Conservation (phyloP, 116 monocot species). For the Posidonia oceanica region DNA sequence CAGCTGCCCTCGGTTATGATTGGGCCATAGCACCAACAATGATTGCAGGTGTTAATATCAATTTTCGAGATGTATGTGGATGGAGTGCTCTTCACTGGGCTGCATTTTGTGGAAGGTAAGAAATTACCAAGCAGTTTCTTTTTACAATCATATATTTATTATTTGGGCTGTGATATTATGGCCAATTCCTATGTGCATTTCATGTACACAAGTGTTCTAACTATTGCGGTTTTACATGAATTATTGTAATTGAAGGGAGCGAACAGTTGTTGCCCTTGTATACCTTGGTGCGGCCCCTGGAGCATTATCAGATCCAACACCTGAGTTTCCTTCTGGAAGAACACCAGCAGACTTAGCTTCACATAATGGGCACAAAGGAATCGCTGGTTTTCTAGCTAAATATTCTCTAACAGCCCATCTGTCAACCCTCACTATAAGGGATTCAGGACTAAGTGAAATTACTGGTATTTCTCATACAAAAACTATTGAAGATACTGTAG, state of each 20-base stretch:
- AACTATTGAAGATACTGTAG: slow-evolving; percentile 21
- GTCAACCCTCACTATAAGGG: slow-evolving; percentile 57
- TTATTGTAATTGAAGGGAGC: slow-evolving; percentile 42
- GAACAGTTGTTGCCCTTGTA: slow-evolving; percentile 54
- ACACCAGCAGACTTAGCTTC: slow-evolving; percentile 97
- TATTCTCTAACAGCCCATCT: slow-evolving; percentile 77
- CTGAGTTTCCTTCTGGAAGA: slow-evolving; percentile 78
- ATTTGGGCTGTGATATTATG: not conserved
- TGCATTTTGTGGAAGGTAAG: slow-evolving; percentile 87
- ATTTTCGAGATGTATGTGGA: slow-evolving; percentile 89
- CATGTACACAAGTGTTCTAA: not conserved
- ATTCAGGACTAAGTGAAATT: slow-evolving; percentile 17
- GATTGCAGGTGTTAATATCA: slow-evolving; percentile 72
- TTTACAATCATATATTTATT: not conserved
- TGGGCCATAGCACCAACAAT: slow-evolving; percentile 78
- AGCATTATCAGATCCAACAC: slow-evolving; percentile 84
- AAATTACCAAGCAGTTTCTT: not conserved
- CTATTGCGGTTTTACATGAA: not conserved
- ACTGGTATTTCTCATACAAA: slow-evolving; percentile 16
- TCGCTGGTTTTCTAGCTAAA: slow-evolving; percentile 91
- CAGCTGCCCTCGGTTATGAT: slow-evolving; percentile 87
- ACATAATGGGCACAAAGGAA: slow-evolving; percentile 90
- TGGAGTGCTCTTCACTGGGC: slow-evolving; percentile 99
- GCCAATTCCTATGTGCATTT: not conserved
- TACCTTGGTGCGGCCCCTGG: slow-evolving; percentile 68